Conservation (phyloP, 2,329 filamentous ascomycete species). For the Fusarium denticulatum region DNA sequence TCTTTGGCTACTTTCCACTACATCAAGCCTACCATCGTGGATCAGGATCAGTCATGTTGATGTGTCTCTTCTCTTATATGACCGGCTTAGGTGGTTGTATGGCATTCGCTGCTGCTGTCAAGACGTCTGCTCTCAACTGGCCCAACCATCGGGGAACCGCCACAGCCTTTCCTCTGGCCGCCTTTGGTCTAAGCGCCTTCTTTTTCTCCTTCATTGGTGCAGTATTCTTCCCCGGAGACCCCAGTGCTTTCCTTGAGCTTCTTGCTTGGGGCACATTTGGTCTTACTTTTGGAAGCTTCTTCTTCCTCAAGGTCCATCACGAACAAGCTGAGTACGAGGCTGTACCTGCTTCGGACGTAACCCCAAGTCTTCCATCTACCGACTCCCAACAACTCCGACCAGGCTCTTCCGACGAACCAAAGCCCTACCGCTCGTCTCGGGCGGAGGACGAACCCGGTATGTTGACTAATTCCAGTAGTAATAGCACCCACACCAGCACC, state of each 20-base stretch:
- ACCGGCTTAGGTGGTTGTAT: conserved; percentile 90
- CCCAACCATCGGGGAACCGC: conserved; percentile 90
- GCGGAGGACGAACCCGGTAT: conserved; percentile 71
- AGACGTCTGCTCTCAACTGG: conserved; percentile 89
- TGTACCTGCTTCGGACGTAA: conserved; percentile 54
- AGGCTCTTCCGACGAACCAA: conserved; percentile 55
- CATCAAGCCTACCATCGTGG: conserved; percentile 80
- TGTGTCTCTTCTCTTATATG: conserved; percentile 87
- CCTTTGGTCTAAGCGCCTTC: conserved; percentile 94
- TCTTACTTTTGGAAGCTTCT: conserved; percentile 80
- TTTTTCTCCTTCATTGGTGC: conserved; percentile 89
- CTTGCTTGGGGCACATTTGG: conserved; percentile 81
- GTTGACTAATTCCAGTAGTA: conserved; percentile 53
- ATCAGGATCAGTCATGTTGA: conserved; percentile 63
- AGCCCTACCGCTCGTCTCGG: conserved; percentile 50
- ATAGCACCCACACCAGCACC: conserved; percentile 47
- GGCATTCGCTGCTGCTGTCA: conserved; percentile 89
- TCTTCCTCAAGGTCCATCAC: conserved; percentile 83
- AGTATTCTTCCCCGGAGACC: conserved; percentile 83
- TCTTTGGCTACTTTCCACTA: conserved; percentile 85
- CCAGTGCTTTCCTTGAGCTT: conserved; percentile 81
- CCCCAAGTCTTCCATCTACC: conserved; percentile 17
- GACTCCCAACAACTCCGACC: conserved; percentile 53
- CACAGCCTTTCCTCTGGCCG: conserved; percentile 90
- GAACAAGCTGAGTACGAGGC: conserved; percentile 64